Conservation (phyloP, 768 basidiomycete genomes). For the Boletales sp. region DNA sequence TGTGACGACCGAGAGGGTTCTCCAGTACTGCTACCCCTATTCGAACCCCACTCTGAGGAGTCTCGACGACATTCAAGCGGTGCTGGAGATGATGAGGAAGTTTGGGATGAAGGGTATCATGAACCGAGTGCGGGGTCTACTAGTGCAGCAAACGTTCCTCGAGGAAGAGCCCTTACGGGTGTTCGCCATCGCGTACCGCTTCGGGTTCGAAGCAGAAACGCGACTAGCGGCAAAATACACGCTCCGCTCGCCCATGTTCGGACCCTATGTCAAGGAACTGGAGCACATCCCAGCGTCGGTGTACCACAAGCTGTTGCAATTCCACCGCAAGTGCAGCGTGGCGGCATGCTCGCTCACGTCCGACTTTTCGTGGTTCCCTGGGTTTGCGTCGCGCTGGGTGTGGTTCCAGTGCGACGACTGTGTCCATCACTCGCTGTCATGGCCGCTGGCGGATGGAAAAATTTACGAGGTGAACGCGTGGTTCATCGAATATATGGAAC, state of each 20-base stretch:
- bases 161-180: constrained; percentile 33
- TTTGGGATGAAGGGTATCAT: constrained; percentile 36
- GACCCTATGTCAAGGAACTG: constrained; percentile 35
- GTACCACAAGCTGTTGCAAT: constrained; percentile 35
- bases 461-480: constrained; percentile 34
- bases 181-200: constrained; percentile 39
- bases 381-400: constrained; percentile 34
- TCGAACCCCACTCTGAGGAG: constrained; percentile 29
- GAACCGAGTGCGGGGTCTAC: constrained; percentile 25
- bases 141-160: constrained; percentile 24
- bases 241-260: constrained; percentile 33
- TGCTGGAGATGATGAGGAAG: constrained; percentile 36
- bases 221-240: constrained; percentile 35
- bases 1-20: constrained; percentile 28
- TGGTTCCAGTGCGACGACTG: constrained; percentile 39
- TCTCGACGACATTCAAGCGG: constrained; percentile 33
- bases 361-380: constrained; percentile 36
- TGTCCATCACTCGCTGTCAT: constrained; percentile 31
- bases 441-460: constrained; percentile 33
- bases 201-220: constrained; percentile 31
- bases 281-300: constrained; percentile 35
- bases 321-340: constrained; percentile 33
- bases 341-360: constrained; percentile 29
- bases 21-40: constrained; percentile 38
- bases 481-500: constrained; percentile 36